Conservation (phyloP, 768 basidiomycete genomes). For the Lactarius hatsudake region DNA sequence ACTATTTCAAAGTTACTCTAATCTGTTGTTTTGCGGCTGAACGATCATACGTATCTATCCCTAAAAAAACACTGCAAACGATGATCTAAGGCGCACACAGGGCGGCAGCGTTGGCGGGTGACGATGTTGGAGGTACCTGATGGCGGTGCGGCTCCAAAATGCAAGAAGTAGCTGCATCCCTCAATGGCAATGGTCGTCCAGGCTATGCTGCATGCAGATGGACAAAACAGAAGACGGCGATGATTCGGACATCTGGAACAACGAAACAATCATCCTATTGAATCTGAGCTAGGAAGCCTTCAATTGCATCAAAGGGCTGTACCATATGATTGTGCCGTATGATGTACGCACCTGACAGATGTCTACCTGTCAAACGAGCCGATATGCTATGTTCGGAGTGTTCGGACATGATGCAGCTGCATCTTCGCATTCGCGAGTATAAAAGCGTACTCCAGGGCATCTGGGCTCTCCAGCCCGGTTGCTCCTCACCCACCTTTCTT, state of each 20-base stretch:
- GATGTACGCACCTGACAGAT: neutral
- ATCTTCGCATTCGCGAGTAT: neutral
- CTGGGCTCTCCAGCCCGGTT: constrained; percentile 4
- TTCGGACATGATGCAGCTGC: neutral
- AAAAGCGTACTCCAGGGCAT: neutral
- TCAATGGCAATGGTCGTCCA: neutral
- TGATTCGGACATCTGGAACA: neutral
- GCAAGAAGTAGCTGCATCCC: neutral
- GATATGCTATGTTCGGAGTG: neutral
- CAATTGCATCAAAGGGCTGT: neutral
- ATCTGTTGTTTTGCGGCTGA: too few species aligned
- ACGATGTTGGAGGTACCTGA: neutral
- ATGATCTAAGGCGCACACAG: too few species aligned
- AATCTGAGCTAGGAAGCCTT: neutral
- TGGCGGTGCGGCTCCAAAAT: neutral
- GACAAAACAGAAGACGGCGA: neutral
- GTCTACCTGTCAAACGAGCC: neutral
- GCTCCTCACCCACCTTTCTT: neutral
- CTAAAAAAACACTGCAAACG: too few species aligned
- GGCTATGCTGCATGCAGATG: neutral
- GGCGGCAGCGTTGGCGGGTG: too few species aligned
- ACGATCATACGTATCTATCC: too few species aligned
- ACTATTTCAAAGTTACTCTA: too few species aligned
- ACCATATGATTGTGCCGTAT: too few species aligned
- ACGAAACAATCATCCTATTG: neutral